Conservation (phyloP, 75 land plant species). For the Adiantum capillusveneris region DNA sequence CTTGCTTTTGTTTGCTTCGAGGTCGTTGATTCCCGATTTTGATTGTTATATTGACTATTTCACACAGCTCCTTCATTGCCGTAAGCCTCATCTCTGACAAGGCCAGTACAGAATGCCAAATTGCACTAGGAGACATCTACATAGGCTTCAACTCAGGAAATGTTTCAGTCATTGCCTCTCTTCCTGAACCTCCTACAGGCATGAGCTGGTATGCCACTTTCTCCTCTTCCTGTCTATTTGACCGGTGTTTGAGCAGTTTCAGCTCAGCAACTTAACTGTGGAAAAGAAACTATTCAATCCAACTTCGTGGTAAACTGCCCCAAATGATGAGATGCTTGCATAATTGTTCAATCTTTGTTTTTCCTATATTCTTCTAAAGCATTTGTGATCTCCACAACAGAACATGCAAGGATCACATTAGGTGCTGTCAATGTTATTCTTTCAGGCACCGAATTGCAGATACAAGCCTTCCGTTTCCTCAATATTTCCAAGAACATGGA, state of each 20-base stretch:
- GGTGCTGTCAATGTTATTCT: neutral
- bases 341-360: too few relatives aligned
- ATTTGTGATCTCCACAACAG: too few relatives aligned
- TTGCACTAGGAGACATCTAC: constrained; percentile 17
- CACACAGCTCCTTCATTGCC: constrained; percentile 23
- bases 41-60: neutral
- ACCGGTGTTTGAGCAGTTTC: too few relatives aligned
- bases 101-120: neutral
- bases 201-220: constrained; percentile 18
- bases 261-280: too few relatives aligned
- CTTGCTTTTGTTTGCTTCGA: neutral
- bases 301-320: too few relatives aligned
- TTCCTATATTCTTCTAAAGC: too few relatives aligned
- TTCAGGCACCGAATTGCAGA: constrained; percentile 29
- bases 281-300: too few relatives aligned
- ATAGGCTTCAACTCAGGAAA: constrained; percentile 25
- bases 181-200: constrained; percentile 25
- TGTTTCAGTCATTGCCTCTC: constrained; percentile 1
- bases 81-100: constrained; percentile 16
- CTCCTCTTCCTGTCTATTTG: too few relatives aligned
- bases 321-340: too few relatives aligned
- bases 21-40: neutral
- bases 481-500: constrained; percentile 11
- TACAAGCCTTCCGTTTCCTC: constrained; percentile 27
- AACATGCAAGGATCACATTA: too few relatives aligned